Evolutionary conservation across 441 rosid genomes (phyloP), one percentile per base, ranked within the genome.

Genomic region (Theobroma grandiflorum): DNA sequence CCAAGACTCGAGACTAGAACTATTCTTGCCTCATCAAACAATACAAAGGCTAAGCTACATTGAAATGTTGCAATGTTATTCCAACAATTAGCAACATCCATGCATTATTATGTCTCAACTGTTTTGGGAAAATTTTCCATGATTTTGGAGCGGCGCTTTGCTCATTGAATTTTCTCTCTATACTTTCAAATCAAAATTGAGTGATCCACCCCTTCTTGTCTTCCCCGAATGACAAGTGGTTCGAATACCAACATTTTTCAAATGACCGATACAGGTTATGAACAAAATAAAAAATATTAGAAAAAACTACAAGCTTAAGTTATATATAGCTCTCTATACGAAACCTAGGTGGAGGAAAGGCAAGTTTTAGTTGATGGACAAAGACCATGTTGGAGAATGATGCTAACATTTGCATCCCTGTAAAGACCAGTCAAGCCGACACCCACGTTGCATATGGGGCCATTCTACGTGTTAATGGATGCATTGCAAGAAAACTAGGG

Each of bases 371-470:
- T 75, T 75, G 63, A 79, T 53, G 45, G 78, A 78, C 77, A 73
- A 70, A 65, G 79, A 66, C 43, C 75, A 50, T 78, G 83, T 76
- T 82, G 84, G 82, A 82, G 82, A 69, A 74, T 80, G 84, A 79
- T 81, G 86, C 65, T 37, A 73, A 58, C 72, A 43, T 74, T 65
- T 80, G 78, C 71, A 40, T 42, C 66, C 38, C 58, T 58, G 61
- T 22, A 1, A 75, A 70, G 90, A 88, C 91, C 79, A 75, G 90
- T 87, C 91, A 88, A 87, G 86, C 88, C 88, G 91, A 91, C 92
- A 87, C 68, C 74, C 31, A 79, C 33, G 68, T 83, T 86, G 79
- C 86, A 75, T 31, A 74, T 88, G 94, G 94, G 89, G 82, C 93
- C 91, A 77, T 81, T 50, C 70, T 47, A 84, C 94, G 85, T 89